A percentile compares a stretch with the other conserved stretches of the same genome.
Evolutionary conservation across 306 rosid species (phyloP).

Genomic region (Crotalaria pallida): DNA sequence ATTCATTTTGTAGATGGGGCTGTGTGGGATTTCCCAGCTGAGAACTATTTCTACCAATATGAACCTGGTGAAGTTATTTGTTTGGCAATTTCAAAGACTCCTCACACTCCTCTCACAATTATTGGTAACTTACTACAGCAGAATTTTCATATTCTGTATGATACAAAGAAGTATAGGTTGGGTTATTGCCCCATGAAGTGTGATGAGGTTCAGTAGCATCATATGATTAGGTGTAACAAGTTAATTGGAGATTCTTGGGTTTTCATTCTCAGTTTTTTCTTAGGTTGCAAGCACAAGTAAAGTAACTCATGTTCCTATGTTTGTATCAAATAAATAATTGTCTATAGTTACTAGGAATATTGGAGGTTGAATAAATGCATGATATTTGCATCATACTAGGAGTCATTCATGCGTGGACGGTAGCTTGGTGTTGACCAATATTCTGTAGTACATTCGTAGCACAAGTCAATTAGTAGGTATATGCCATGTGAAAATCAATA

Average conservation of each 20-base stretch:
- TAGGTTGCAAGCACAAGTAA: neutral
- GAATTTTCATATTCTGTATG: conserved; percentile 73
- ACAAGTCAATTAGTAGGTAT: conserved; percentile 7
- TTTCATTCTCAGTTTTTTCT: neutral
- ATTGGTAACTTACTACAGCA: conserved; percentile 80
- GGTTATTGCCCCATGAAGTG: conserved; percentile 73
- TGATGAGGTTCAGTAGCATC: conserved; percentile 47
- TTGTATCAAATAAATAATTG: neutral
- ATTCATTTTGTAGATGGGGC: conserved; percentile 66
- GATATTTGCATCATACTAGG: neutral
- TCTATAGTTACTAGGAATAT: neutral
- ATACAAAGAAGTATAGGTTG: conserved; percentile 53
- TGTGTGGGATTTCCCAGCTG: conserved; percentile 70
- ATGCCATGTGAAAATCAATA: neutral
- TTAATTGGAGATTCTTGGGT: neutral
- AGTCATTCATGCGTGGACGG: neutral
- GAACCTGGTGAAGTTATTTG: conserved; percentile 50
- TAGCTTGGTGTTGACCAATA: neutral
- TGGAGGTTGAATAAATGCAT: neutral
- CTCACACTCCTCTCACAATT: conserved; percentile 50
- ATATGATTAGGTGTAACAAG: neutral
- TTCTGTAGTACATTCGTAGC: neutral
- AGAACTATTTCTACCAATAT: conserved; percentile 60
- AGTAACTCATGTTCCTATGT: neutral
- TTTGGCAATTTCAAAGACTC: conserved; percentile 58